A percentile compares a stretch with the other conserved stretches of the same genome.
These are phyloP conservation scores for Tolypocladium guangdongense DNA, from an alignment of 2,329 filamentous ascomycete genomes.

Conservation along the genomic window DNA sequence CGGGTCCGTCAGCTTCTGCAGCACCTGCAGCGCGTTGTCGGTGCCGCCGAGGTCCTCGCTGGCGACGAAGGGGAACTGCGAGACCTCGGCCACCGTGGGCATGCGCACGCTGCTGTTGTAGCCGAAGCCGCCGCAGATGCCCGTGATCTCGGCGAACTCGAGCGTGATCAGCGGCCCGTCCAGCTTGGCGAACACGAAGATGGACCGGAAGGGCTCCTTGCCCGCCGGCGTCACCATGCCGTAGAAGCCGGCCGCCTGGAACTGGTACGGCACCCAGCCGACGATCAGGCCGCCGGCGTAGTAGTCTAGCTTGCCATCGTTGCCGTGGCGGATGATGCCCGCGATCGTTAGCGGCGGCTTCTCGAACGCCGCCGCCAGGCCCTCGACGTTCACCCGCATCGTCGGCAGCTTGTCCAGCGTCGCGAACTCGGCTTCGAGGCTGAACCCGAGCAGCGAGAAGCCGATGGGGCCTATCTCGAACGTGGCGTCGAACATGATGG, in stretches of 20 bases:
- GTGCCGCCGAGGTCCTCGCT: background rate
- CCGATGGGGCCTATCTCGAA: slow-evolving; percentile 24
- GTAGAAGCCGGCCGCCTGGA: slow-evolving; percentile 30
- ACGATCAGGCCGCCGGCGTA: slow-evolving; percentile 27
- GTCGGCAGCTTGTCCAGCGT: slow-evolving; percentile 1
- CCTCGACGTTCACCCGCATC: slow-evolving; percentile 14
- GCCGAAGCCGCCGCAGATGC: slow-evolving; percentile 27
- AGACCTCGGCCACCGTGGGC: slow-evolving; percentile 14
- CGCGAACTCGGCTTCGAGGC: slow-evolving; percentile 13
- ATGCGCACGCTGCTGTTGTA: slow-evolving; percentile 23
- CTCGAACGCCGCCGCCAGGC: slow-evolving; percentile 21
- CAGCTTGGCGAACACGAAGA: slow-evolving; percentile 27
- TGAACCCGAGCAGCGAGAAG: slow-evolving; percentile 23
- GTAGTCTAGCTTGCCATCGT: slow-evolving; percentile 12
- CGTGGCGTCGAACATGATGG: slow-evolving; percentile 21
- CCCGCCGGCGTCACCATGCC: slow-evolving; percentile 10
- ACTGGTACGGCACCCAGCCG: slow-evolving; percentile 20
- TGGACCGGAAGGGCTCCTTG: slow-evolving; percentile 11
- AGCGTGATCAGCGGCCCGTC: slow-evolving; percentile 26
- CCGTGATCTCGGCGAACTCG: slow-evolving; percentile 24
- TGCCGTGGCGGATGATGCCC: slow-evolving; percentile 21
- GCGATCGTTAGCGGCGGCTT: slow-evolving; percentile 23
- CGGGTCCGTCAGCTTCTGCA: slow-evolving; percentile 1
- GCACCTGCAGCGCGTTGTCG: slow-evolving; percentile 1
- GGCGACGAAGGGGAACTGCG: slow-evolving; percentile 10